phyloP scores from a whole-genome alignment of 2,329 filamentous ascomycete genomes.

The Magnaporthiopsis rhizophila region DNA sequence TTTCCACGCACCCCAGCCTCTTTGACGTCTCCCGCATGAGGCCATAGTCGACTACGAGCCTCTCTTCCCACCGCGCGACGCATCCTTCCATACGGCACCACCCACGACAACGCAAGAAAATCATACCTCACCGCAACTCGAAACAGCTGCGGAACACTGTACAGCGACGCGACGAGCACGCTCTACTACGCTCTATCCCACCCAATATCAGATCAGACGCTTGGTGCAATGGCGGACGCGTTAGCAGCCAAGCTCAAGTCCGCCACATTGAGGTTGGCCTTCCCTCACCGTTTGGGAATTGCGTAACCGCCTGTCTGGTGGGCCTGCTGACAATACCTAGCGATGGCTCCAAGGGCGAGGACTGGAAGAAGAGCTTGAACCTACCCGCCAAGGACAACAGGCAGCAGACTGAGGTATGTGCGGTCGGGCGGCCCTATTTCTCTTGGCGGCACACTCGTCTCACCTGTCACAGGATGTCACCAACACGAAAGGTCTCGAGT shows the following conservation, averaged over 20 bases:
- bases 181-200: not conserved
- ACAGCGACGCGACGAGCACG: not conserved
- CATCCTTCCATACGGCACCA: not conserved
- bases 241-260: conserved; percentile 47
- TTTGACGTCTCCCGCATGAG: not conserved
- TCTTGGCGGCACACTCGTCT: conserved; percentile 1
- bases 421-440: not conserved
- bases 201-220: conserved; percentile 2
- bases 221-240: conserved; percentile 33
- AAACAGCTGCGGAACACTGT: not conserved
- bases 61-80: not conserved
- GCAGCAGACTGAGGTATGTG: conserved; percentile 68
- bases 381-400: conserved; percentile 66
- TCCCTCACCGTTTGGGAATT: conserved; percentile 3
- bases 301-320: conserved; percentile 14
- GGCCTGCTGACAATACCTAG: conserved; percentile 28
- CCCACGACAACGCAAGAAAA: not conserved
- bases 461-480: conserved; percentile 71
- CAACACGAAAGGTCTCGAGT: conserved; percentile 93
- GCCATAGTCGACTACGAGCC: not conserved
- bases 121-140: not conserved
- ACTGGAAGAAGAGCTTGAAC: conserved; percentile 70
- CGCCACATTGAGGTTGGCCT: conserved; percentile 33
- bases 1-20: not conserved
- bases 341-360: conserved; percentile 44